A percentile compares a stretch with the other conserved stretches of the same genome.
Evolutionary conservation across 768 basidiomycete genomes (phyloP).

Genomic region (Termitomyces sp.): DNA sequence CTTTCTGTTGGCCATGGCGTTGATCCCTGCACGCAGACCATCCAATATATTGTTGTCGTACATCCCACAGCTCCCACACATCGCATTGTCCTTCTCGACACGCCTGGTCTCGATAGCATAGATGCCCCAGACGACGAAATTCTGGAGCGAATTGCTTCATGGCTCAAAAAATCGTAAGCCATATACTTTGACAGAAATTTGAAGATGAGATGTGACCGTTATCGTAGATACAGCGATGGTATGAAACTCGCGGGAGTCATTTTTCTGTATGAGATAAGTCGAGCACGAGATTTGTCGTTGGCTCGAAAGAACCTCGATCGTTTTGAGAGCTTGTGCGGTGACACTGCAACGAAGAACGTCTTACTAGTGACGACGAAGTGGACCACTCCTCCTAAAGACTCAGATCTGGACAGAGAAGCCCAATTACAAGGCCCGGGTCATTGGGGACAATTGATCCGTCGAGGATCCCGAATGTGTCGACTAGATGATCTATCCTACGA

Average conservation of each 20-base stretch:
- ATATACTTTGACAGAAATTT: background rate
- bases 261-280: slow-evolving; percentile 14
- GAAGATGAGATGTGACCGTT: background rate
- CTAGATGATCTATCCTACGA: slow-evolving; percentile 11
- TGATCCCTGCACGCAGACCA: slow-evolving; percentile 11
- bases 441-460: slow-evolving; percentile 12
- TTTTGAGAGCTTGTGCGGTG: slow-evolving; percentile 13
- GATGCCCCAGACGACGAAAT: slow-evolving; percentile 10
- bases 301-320: slow-evolving; percentile 12
- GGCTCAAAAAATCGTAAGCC: slow-evolving; percentile 13
- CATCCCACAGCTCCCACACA: slow-evolving; percentile 12
- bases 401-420: slow-evolving; percentile 5
- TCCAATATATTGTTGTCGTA: slow-evolving; percentile 4
- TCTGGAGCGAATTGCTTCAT: slow-evolving; percentile 8
- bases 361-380: slow-evolving; percentile 17
- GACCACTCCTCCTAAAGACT: slow-evolving; percentile 6
- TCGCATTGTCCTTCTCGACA: slow-evolving; percentile 15
- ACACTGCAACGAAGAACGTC: slow-evolving; percentile 11
- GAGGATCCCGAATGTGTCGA: slow-evolving; percentile 15
- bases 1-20: slow-evolving; percentile 14
- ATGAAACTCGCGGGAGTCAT: slow-evolving; percentile 16
- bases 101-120: slow-evolving; percentile 14
- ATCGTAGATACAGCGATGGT: slow-evolving; percentile 4
- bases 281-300: slow-evolving; percentile 8
- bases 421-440: slow-evolving; percentile 8